These are phyloP conservation scores for Penicillium pulvis DNA, from an alignment of 495 filamentous ascomycete genomes.

Conservation along the genomic window DNA sequence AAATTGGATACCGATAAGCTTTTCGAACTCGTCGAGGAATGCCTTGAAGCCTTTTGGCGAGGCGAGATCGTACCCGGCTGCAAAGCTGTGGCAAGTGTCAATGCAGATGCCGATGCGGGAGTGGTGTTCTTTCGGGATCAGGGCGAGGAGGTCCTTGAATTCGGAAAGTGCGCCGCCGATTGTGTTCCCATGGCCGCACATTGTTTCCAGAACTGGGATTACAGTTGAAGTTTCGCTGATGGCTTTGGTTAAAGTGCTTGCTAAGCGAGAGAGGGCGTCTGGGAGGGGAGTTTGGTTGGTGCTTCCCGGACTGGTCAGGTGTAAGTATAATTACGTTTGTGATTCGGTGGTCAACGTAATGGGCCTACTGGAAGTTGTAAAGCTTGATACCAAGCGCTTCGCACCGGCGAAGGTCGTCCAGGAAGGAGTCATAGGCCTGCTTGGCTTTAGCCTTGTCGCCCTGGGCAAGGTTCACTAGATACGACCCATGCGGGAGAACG, in stretches of 20 bases:
- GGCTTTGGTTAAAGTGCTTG: conserved; percentile 74
- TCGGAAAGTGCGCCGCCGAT: conserved; percentile 84
- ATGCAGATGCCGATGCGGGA: conserved; percentile 90
- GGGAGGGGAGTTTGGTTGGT: conserved; percentile 64
- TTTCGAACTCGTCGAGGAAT: conserved; percentile 75
- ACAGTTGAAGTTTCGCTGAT: conserved; percentile 74
- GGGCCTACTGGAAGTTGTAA: conserved; percentile 87
- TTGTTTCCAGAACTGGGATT: conserved; percentile 86
- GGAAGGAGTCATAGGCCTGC: conserved; percentile 84
- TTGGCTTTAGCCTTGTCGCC: conserved; percentile 73
- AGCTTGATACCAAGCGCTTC: conserved; percentile 84
- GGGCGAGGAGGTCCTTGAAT: conserved; percentile 76
- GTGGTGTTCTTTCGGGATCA: conserved; percentile 70
- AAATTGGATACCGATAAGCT: conserved; percentile 75
- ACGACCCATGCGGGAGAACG: conserved; percentile 89
- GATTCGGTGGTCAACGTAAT: not conserved
- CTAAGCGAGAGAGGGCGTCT: conserved; percentile 76
- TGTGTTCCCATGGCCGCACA: conserved; percentile 89
- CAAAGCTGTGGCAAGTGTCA: conserved; percentile 94
- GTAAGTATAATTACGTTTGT: conserved; percentile 17
- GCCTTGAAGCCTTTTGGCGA: conserved; percentile 69
- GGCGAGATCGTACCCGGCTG: conserved; percentile 88
- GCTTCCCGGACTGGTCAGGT: conserved; percentile 64
- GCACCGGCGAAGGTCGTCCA: conserved; percentile 87
- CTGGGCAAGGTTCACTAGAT: conserved; percentile 94